phyloP scores from a whole-genome alignment of 768 basidiomycete genomes.

The Lactarius sanguifluus region DNA sequence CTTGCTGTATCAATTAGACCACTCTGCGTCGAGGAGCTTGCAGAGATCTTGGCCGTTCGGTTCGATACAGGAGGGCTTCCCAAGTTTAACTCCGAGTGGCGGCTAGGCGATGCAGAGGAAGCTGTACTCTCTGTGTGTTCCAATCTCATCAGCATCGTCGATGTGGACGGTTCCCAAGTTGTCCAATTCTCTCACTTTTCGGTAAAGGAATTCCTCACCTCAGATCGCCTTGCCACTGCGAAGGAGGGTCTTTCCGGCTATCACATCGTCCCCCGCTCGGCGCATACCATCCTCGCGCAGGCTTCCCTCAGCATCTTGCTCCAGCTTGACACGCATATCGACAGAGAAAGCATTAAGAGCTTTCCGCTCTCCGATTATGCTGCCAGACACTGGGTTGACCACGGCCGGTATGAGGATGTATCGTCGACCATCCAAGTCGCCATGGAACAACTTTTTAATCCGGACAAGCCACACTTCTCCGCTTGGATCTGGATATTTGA shows the following conservation, averaged over 20 bases:
- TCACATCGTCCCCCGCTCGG: background rate
- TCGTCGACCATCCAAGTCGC: background rate
- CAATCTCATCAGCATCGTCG: constrained; percentile 6
- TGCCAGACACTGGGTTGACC: background rate
- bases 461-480: background rate
- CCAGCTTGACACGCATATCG: background rate
- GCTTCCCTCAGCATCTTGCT: constrained; percentile 4
- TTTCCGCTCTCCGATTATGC: constrained; percentile 10
- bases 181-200: constrained; percentile 20
- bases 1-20: constrained; percentile 4
- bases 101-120: constrained; percentile 1
- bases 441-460: constrained; percentile 9
- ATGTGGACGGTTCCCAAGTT: background rate
- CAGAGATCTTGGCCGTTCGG: constrained; percentile 8
- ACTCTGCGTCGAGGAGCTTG: constrained; percentile 8
- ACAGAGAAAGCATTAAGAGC: background rate
- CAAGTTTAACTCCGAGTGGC: constrained; percentile 2
- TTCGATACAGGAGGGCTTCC: background rate
- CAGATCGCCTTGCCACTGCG: background rate
- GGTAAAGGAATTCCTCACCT: constrained; percentile 16
- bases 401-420: constrained; percentile 1
- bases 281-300: background rate
- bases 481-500: constrained; percentile 11
- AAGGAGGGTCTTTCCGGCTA: background rate
- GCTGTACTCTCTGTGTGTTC: constrained; percentile 3